A percentile compares a stretch with the other conserved stretches of the same genome.
phyloP scores from a whole-genome alignment of 306 rosid genomes.

The Albizia julibrissin region DNA sequence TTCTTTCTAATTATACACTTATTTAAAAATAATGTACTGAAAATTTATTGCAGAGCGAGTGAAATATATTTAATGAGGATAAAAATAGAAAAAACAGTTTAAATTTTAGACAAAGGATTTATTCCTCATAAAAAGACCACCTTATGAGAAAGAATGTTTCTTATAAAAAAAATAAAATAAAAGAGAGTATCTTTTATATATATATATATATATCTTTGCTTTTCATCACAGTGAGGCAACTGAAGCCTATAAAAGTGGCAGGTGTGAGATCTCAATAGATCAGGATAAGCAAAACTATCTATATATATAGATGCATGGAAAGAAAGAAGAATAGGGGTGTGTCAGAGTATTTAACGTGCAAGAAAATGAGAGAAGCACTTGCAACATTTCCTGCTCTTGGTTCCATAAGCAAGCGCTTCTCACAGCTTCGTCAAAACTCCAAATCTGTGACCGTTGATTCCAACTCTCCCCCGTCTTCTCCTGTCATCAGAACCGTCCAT shows the following conservation, averaged over 20 bases:
- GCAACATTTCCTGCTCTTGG: conserved; percentile 30
- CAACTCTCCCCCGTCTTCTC: conserved; percentile 7
- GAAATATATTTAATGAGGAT: too few species aligned
- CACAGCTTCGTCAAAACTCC: conserved; percentile 14
- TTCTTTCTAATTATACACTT: too few species aligned
- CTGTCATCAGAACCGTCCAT: background rate
- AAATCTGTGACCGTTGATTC: background rate
- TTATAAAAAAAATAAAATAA: too few species aligned
- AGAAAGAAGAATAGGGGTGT: background rate
- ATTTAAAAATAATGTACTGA: too few species aligned
- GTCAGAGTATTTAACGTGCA: conserved; percentile 44
- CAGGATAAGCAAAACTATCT: too few species aligned
- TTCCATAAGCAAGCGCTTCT: conserved; percentile 30
- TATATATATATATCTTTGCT: too few species aligned
- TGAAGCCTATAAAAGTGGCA: conserved; percentile 34
- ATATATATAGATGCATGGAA: conserved; percentile 29
- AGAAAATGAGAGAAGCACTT: conserved; percentile 49
- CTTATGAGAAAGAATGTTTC: too few species aligned
- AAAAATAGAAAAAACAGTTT: too few species aligned
- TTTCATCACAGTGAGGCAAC: background rate
- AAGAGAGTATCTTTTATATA: too few species aligned
- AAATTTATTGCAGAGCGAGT: too few species aligned
- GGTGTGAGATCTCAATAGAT: background rate
- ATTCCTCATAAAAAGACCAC: too few species aligned
- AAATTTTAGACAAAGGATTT: too few species aligned